phyloP scores from a whole-genome alignment of 495 filamentous ascomycete genomes.

The Letharia lupina region DNA sequence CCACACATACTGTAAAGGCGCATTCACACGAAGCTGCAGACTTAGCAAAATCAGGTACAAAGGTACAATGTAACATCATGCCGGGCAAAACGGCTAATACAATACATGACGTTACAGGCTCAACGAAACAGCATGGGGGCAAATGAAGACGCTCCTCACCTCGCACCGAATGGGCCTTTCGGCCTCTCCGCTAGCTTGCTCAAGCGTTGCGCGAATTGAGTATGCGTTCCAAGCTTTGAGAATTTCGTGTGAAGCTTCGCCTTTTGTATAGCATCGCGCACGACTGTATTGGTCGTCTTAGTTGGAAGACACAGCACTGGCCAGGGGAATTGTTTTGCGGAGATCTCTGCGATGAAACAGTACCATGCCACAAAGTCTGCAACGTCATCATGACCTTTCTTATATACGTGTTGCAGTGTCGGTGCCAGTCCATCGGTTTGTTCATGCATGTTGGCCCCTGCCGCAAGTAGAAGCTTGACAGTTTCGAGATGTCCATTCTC shows the following conservation, averaged over 20 bases:
- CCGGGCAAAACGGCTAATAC: neutral
- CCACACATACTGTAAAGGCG: neutral
- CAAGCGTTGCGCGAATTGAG: neutral
- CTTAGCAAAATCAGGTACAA: neutral
- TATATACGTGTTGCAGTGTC: neutral
- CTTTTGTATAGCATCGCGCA: too few species aligned
- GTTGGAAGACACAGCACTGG: too few species aligned
- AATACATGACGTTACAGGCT: neutral
- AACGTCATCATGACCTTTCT: neutral
- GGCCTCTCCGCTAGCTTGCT: neutral
- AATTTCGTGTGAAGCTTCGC: neutral
- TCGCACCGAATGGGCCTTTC: neutral
- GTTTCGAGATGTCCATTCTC: conserved; percentile 8
- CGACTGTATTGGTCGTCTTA: too few species aligned
- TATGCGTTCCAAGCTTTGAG: neutral
- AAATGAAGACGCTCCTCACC: neutral
- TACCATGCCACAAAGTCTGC: too few species aligned
- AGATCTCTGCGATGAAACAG: too few species aligned
- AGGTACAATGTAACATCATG: neutral
- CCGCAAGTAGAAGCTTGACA: conserved; percentile 7
- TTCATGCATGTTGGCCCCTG: neutral
- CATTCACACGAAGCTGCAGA: neutral
- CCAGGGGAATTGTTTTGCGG: too few species aligned
- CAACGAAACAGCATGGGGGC: neutral
- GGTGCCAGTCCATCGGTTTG: neutral